Conservation (phyloP, 179 eudicot species). For the Silene vulgaris region DNA sequence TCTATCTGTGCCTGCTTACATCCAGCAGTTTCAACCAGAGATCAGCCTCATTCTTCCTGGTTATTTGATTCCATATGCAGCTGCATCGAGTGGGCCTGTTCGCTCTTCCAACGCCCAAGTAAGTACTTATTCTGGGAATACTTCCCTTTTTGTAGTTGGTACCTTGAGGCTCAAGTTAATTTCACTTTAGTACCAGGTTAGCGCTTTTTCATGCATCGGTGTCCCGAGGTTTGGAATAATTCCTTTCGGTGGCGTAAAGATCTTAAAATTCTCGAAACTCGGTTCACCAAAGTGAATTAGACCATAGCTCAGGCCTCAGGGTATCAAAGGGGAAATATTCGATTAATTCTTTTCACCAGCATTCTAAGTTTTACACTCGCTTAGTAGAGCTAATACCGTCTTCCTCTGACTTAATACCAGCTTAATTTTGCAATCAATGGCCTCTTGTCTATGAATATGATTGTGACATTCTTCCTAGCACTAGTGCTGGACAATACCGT, state of each 20-base stretch:
- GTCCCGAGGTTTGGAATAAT: too few species aligned
- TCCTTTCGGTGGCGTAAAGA: too few species aligned
- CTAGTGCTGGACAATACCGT: conserved; percentile 80
- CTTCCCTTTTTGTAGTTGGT: background rate
- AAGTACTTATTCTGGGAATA: conserved; percentile 21
- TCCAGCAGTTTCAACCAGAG: conserved; percentile 71
- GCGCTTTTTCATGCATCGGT: background rate
- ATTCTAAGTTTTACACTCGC: background rate
- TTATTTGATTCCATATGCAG: conserved; percentile 69
- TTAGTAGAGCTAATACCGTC: conserved; percentile 13
- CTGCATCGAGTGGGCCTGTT: conserved; percentile 84
- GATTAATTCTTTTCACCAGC: too few species aligned
- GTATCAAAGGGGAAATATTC: too few species aligned
- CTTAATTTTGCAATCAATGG: conserved; percentile 81
- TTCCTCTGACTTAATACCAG: conserved; percentile 38
- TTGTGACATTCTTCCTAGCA: conserved; percentile 79
- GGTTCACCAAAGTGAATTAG: too few species aligned
- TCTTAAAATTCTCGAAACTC: too few species aligned
- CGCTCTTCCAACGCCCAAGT: conserved; percentile 59
- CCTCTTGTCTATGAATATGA: conserved; percentile 77
- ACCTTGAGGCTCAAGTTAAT: background rate
- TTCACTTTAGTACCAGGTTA: background rate
- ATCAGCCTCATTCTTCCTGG: conserved; percentile 63
- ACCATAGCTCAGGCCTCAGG: too few species aligned
- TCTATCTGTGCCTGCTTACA: conserved; percentile 76